Evolutionary conservation across 1,284 basidiomycete species (phyloP).

Genomic region (Rhizoctonia solani): DNA sequence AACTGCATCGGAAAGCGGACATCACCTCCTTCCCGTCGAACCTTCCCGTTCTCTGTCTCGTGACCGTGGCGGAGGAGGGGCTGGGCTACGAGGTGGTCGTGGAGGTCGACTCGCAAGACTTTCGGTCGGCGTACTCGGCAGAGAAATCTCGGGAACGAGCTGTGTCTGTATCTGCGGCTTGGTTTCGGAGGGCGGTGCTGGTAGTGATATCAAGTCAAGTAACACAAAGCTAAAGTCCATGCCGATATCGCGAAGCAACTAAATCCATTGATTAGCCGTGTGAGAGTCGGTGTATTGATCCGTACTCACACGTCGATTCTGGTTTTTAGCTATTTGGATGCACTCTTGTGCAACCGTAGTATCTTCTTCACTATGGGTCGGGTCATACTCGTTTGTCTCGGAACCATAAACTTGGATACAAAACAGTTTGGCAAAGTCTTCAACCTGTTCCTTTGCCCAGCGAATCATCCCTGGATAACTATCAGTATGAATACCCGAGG

Average conservation of each 20-base stretch:
- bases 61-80: conserved; percentile 38
- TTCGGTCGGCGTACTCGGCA: conserved; percentile 24
- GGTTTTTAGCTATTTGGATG: conserved; percentile 69
- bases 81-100: conserved; percentile 30
- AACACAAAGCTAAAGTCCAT: conserved; percentile 90
- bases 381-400: conserved; percentile 46
- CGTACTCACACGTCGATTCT: conserved; percentile 74
- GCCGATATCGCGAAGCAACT: conserved; percentile 89
- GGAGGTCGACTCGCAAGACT: conserved; percentile 3
- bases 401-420: conserved; percentile 88
- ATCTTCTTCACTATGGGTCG: conserved; percentile 55
- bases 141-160: not conserved
- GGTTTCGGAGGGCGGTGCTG: not conserved
- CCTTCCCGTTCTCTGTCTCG: conserved; percentile 33
- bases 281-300: not conserved
- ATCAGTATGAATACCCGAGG: not conserved
- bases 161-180: not conserved
- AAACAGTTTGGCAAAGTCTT: conserved; percentile 84
- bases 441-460: conserved; percentile 90
- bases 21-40: not conserved
- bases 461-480: conserved; percentile 78
- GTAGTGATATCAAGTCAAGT: conserved; percentile 60
- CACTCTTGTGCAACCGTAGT: conserved; percentile 70
- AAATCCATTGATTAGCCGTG: not conserved
- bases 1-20: not conserved